Evolutionary conservation across 305 asterid species (phyloP).

Genomic region (Solanum chacoense): DNA sequence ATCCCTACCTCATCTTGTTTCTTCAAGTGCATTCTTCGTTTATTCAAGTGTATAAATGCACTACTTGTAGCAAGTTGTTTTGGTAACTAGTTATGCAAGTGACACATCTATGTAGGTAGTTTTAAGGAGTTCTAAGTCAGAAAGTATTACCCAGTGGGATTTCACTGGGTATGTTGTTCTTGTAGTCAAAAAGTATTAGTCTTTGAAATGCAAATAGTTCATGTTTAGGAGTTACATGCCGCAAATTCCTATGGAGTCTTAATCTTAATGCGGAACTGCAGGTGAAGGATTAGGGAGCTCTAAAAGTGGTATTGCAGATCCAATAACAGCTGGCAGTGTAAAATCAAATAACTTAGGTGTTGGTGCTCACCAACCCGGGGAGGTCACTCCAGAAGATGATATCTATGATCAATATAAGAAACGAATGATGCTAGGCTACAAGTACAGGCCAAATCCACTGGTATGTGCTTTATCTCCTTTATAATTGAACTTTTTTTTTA

Average conservation of each 20-base stretch:
- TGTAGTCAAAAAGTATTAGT: not conserved
- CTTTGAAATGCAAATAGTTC: not conserved
- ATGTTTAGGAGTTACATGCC: not conserved
- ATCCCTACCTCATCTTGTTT: not conserved
- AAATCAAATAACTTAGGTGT: slow-evolving; percentile 83
- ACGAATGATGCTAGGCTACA: slow-evolving; percentile 95
- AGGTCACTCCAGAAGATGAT: slow-evolving; percentile 82
- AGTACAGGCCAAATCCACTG: slow-evolving; percentile 88
- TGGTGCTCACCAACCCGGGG: slow-evolving; percentile 87
- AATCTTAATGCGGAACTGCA: slow-evolving; percentile 15
- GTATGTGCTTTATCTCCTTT: slow-evolving; percentile 18
- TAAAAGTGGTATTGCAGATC: slow-evolving; percentile 79
- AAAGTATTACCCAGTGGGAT: not conserved
- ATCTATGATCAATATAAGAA: slow-evolving; percentile 95
- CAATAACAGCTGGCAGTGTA: slow-evolving; percentile 75
- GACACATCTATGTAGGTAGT: not conserved
- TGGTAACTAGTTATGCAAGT: not conserved
- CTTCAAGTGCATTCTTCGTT: not conserved
- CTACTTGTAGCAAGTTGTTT: not conserved
- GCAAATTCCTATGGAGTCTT: not conserved
- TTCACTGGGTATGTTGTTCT: not conserved
- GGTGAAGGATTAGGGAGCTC: slow-evolving; percentile 96
- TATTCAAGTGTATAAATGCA: not conserved
- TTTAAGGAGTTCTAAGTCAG: not conserved
- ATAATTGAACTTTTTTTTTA: not conserved